Base-by-base conservation (phyloP, 495 filamentous ascomycete genomes). In the Astrothelium subdiscretum region DNA sequence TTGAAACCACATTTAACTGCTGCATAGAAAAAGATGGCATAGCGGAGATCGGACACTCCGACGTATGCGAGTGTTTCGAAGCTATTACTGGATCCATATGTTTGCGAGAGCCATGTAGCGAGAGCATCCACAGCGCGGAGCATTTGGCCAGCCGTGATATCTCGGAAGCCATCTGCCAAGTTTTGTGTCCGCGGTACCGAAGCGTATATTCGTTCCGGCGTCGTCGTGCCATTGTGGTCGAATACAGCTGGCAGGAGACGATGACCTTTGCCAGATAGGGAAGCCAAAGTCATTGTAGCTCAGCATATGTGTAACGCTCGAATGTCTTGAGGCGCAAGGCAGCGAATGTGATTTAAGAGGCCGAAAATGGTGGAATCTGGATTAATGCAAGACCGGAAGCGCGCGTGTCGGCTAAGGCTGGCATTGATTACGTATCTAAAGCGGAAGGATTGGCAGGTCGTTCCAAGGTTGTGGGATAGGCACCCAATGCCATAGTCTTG, bases 1-100 rank as follows among this genome's bases (percentile, higher is more conserved):
- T 60, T 40, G 35, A 43, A 60, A 29, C 59, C 59, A 27, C 13
- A 43, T 18, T 60, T 60, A n/a, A 60, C 29, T 26, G 59, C 59
- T 20, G 59, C 59, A 26, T 44, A 44, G 10, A 44, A 40, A 27
- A 60, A 1, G 18, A 44, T 26, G 11, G 22, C 11, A 27, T 43
- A 43, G 1, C 59, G 12, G 2, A 60, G 18, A 27, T 60, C 59
- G 26, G 24, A 10, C 3, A 29, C 12, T 11, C 48, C 48, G 5
- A 54, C 5, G 24, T 54, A 54, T 4, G 22, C 6, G 6, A 54
- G 24, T 11, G 48, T 54, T 0, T 54, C 22, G 24, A 54, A 54
- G 29, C 11, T 27, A 15, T 26, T 4, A 8, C 24, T 54, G 12
- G 8, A 11, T 20, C 24, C 22, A 24, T 54, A 29, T 48, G 4